Conservation (phyloP, 306 rosid species). For the Quercus cerris region DNA sequence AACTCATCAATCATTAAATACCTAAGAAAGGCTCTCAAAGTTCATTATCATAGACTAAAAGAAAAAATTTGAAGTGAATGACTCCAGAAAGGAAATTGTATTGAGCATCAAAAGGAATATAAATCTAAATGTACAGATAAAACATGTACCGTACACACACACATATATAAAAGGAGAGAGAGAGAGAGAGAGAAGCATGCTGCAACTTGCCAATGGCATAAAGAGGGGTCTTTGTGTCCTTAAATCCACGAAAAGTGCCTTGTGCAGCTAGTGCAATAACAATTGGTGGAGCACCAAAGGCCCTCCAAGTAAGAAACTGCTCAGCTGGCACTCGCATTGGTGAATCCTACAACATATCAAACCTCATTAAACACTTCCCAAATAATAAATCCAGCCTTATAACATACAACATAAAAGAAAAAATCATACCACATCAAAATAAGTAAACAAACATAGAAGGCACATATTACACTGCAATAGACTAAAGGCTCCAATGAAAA, state of each 20-base stretch:
- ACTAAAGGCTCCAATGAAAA: neutral
- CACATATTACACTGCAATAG: neutral
- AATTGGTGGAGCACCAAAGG: slow-evolving; percentile 87
- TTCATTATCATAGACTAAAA: neutral
- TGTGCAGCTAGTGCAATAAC: slow-evolving; percentile 94
- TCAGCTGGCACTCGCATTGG: slow-evolving; percentile 84
- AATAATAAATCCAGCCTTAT: neutral
- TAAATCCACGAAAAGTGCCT: slow-evolving; percentile 92
- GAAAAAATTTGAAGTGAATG: no score
- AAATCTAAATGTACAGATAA: neutral
- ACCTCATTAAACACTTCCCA: neutral
- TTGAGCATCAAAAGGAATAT: neutral
- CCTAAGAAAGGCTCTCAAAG: neutral
- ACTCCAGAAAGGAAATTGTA: no score
- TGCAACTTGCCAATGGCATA: slow-evolving; percentile 78
- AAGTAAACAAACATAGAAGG: slow-evolving; percentile 3
- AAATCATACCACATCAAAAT: slow-evolving; percentile 13
- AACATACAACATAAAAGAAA: neutral
- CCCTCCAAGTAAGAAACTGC: slow-evolving; percentile 79
- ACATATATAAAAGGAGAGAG: neutral
- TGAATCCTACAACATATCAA: slow-evolving; percentile 65
- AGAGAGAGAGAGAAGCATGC: neutral
- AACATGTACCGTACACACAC: no score
- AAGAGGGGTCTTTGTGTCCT: slow-evolving; percentile 87
- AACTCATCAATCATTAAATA: neutral